Conservation (phyloP, 441 rosid species). For the Gossypium gossypioides region DNA sequence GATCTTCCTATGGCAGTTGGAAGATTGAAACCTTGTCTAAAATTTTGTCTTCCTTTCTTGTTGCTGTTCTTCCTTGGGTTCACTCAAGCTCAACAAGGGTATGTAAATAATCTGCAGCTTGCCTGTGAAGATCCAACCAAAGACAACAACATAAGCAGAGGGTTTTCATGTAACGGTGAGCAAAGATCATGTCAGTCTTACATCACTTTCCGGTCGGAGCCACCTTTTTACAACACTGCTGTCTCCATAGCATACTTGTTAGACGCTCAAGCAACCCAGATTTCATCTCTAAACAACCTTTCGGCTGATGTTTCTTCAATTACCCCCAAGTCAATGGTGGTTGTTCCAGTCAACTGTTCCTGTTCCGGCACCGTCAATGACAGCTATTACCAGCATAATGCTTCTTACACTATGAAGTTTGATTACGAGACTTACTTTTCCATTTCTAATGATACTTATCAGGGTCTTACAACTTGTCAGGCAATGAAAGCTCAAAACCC, state of each 20-base stretch:
- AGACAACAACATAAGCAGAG: conserved; percentile 37
- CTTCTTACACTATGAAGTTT: conserved; percentile 35
- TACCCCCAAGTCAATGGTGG: conserved; percentile 27
- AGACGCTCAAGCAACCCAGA: conserved; percentile 26
- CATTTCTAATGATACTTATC: conserved; percentile 67
- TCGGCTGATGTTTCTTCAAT: conserved; percentile 30
- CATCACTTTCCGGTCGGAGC: conserved; percentile 61
- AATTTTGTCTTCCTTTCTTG: not conserved
- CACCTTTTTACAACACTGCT: conserved; percentile 35
- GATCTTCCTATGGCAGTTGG: not conserved
- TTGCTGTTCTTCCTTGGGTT: not conserved
- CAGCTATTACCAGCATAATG: conserved; percentile 58
- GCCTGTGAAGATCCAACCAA: conserved; percentile 18
- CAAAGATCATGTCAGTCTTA: conserved; percentile 47
- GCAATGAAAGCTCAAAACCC: conserved; percentile 55
- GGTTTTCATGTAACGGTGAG: conserved; percentile 49
- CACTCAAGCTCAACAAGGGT: conserved; percentile 40
- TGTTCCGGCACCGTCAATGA: conserved; percentile 23
- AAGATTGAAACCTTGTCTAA: not conserved
- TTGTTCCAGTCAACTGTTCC: conserved; percentile 61
- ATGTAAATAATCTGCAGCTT: conserved; percentile 44
- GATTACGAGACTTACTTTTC: conserved; percentile 26
- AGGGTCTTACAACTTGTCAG: conserved; percentile 79
- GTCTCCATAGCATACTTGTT: conserved; percentile 37
- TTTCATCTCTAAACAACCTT: conserved; percentile 54